Conservation (phyloP, 495 filamentous ascomycete genomes). For the Penicillium cinerascens region DNA sequence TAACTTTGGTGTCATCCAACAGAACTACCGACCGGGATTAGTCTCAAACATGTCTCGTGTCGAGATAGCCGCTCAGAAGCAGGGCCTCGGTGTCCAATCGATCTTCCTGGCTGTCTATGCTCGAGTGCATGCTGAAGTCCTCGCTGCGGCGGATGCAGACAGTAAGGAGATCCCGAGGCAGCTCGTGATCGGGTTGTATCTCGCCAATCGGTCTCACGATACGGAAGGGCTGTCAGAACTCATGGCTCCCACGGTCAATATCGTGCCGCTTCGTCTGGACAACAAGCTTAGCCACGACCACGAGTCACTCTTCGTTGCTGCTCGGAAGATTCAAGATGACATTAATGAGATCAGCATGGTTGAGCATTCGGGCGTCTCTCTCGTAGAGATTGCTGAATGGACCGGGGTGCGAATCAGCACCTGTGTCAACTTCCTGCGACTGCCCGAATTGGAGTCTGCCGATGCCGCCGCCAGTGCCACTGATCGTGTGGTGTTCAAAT, state of each 20-base stretch:
- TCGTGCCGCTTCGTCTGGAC: constrained; percentile 33
- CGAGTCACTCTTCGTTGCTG: constrained; percentile 20
- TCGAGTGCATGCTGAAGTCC: constrained; percentile 21
- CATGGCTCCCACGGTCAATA: constrained; percentile 33
- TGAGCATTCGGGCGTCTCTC: constrained; percentile 29
- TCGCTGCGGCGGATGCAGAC: constrained; percentile 1
- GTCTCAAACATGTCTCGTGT: constrained; percentile 24
- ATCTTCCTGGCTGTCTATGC: constrained; percentile 35
- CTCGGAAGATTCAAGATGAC: constrained; percentile 29
- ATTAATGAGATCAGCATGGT: constrained; percentile 29
- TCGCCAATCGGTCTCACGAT: constrained; percentile 32
- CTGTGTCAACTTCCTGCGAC: constrained; percentile 36
- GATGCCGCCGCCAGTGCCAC: constrained; percentile 3
- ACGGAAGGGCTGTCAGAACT: constrained; percentile 27
- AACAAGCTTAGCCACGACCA: constrained; percentile 11
- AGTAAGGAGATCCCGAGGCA: constrained; percentile 1
- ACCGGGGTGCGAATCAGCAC: constrained; percentile 33
- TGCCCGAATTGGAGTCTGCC: constrained; percentile 21
- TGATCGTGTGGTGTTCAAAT: constrained; percentile 8
- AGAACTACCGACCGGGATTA: constrained; percentile 28
- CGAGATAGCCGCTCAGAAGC: constrained; percentile 25
- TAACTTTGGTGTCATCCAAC: constrained; percentile 20
- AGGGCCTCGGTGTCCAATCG: constrained; percentile 32
- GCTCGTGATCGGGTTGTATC: constrained; percentile 31
- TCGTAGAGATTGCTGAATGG: constrained; percentile 35